Evolutionary conservation across 2,329 filamentous ascomycete species (phyloP).

Genomic region (Dactylellina sp.): DNA sequence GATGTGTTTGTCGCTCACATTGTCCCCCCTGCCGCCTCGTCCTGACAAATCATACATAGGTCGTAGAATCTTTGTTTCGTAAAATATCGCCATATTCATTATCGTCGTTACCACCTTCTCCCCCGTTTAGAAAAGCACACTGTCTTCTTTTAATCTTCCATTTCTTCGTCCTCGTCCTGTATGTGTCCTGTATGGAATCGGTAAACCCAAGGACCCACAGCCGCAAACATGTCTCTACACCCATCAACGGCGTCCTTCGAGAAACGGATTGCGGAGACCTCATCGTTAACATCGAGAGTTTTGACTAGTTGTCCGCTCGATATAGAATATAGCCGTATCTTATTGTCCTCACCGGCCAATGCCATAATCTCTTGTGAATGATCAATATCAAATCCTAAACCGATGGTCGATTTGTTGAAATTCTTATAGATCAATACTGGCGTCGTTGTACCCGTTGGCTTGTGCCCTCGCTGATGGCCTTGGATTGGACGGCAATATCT

Average conservation of each 20-base stretch:
- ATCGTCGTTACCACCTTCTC: conserved; percentile 16
- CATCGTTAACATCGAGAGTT: conserved; percentile 40
- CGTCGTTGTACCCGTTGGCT: conserved; percentile 28
- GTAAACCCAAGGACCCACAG: conserved; percentile 25
- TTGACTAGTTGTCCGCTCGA: conserved; percentile 43
- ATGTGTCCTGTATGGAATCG: conserved; percentile 34
- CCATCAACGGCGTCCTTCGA: conserved; percentile 41
- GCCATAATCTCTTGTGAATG: conserved; percentile 40
- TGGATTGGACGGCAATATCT: conserved; percentile 49
- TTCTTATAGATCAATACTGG: conserved; percentile 43
- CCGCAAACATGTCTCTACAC: conserved; percentile 37
- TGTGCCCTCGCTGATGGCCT: conserved; percentile 44
- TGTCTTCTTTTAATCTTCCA: conserved; percentile 20
- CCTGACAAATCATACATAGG: conserved; percentile 15
- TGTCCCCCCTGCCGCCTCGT: neutral
- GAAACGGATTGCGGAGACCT: conserved; percentile 41
- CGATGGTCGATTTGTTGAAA: conserved; percentile 43
- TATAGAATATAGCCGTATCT: conserved; percentile 46
- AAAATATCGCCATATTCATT: conserved; percentile 2
- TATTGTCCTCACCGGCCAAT: conserved; percentile 43
- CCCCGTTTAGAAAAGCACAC: neutral
- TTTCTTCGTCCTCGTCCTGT: conserved; percentile 31
- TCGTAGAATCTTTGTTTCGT: conserved; percentile 19
- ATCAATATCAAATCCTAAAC: conserved; percentile 45
- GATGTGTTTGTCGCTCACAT: conserved; percentile 17